A percentile compares a stretch with the other conserved stretches of the same genome.
phyloP scores from a whole-genome alignment of 768 basidiomycete genomes.

The Kwoniella dendrophila region DNA sequence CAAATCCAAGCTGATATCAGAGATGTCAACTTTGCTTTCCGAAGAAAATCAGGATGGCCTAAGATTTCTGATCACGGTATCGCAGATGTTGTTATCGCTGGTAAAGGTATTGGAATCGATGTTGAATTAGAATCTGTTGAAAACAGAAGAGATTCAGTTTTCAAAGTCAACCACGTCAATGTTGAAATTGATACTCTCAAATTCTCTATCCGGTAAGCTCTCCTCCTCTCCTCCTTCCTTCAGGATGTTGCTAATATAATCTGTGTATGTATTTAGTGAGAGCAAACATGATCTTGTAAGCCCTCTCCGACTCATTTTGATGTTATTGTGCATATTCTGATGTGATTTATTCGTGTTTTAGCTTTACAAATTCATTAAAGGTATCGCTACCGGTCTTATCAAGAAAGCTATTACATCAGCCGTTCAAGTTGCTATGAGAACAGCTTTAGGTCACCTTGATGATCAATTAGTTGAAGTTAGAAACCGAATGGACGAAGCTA shows the following conservation, averaged over 20 bases:
- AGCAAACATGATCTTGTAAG: conserved; percentile 1
- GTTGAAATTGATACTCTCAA: conserved; percentile 85
- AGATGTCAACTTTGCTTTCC: conserved; percentile 89
- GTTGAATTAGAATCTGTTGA: conserved; percentile 57
- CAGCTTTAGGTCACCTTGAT: conserved; percentile 83
- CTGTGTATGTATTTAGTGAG: no score
- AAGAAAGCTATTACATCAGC: conserved; percentile 65
- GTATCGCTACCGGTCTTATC: conserved; percentile 77
- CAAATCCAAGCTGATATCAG: conserved; percentile 90
- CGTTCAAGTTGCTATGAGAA: conserved; percentile 68
- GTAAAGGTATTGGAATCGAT: conserved; percentile 72
- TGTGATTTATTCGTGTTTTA: no score
- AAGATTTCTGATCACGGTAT: conserved; percentile 59
- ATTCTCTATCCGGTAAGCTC: conserved; percentile 86
- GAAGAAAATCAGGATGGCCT: conserved; percentile 78
- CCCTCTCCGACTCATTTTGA: not conserved
- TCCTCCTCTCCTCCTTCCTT: conserved; percentile 74
- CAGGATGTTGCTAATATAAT: no score
- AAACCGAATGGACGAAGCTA: conserved; percentile 66
- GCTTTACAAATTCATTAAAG: conserved; percentile 68
- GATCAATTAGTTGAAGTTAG: conserved; percentile 85
- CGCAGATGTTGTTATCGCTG: conserved; percentile 65
- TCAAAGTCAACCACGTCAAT: conserved; percentile 61
- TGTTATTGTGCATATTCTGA: no score
- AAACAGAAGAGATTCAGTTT: conserved; percentile 53